A percentile compares a stretch with the other conserved stretches of the same genome.
phyloP scores from a whole-genome alignment of 495 filamentous ascomycete genomes.

The Penicillium paradoxum region DNA sequence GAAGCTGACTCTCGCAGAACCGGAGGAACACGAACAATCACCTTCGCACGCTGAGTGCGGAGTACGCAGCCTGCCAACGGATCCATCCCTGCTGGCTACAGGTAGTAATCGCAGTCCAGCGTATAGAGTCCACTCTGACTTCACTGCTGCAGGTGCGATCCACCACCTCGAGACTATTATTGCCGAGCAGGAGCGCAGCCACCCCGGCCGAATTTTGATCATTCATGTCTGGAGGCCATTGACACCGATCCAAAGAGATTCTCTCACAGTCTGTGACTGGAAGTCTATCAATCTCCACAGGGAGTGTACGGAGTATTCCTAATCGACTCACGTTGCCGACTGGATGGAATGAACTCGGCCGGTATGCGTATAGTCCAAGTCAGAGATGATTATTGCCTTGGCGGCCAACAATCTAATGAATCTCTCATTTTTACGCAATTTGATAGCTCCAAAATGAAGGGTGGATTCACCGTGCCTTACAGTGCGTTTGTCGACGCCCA shows the following conservation, averaged over 20 bases:
- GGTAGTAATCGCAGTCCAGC: slow-evolving; percentile 15
- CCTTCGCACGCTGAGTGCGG: slow-evolving; percentile 13
- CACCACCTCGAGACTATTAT: slow-evolving; percentile 9
- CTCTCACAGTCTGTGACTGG: slow-evolving; percentile 43
- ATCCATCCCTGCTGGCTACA: slow-evolving; percentile 9
- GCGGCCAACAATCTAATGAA: slow-evolving; percentile 22
- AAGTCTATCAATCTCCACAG: slow-evolving; percentile 15
- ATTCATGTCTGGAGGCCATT: slow-evolving; percentile 66
- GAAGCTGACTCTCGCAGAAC: slow-evolving; percentile 6
- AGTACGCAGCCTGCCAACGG: slow-evolving; percentile 12
- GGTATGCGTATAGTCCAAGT: slow-evolving; percentile 8
- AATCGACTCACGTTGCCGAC: slow-evolving; percentile 10
- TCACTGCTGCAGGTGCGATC: slow-evolving; percentile 9
- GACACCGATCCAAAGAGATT: slow-evolving; percentile 48
- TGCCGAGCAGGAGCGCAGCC: slow-evolving; percentile 42
- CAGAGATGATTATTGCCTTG: slow-evolving; percentile 30
- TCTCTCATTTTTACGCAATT: slow-evolving; percentile 27
- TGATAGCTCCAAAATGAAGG: slow-evolving; percentile 25
- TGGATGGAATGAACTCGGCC: slow-evolving; percentile 17
- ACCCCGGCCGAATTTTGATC: slow-evolving; percentile 50
- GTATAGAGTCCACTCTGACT: slow-evolving; percentile 22
- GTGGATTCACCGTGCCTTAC: slow-evolving; percentile 38
- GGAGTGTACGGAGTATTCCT: slow-evolving; percentile 9
- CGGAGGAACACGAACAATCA: slow-evolving; percentile 7
- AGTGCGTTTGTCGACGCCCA: slow-evolving; percentile 48